phyloP scores from a whole-genome alignment of 192 early-diverging fungal species.

The Cetraspora pellucida region DNA sequence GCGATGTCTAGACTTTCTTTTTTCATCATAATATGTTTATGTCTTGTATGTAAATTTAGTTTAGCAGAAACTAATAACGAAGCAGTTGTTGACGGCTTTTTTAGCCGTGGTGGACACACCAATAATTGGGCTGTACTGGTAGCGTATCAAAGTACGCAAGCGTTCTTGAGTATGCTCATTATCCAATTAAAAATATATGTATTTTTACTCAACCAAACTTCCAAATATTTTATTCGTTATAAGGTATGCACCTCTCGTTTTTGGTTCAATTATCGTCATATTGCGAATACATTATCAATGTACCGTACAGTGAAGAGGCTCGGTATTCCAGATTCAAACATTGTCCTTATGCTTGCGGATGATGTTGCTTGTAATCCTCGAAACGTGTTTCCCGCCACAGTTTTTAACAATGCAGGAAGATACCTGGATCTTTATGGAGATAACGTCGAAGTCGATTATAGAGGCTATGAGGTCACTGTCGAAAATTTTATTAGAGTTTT shows the following conservation, averaged over 20 bases:
- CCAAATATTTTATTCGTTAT: not conserved
- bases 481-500: conserved; percentile 97
- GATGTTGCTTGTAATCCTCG: conserved; percentile 98
- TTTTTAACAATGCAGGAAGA: conserved; percentile 86
- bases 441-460: conserved; percentile 98
- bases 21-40: conserved; percentile 7
- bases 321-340: conserved; percentile 98
- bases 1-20: not conserved
- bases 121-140: conserved; percentile 99
- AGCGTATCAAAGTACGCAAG: conserved; percentile 26
- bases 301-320: conserved; percentile 98
- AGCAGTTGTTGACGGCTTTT: conserved; percentile 57
- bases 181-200: not conserved
- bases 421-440: conserved; percentile 90
- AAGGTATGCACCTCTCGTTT: conserved; percentile 97
- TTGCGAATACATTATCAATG: conserved; percentile 97
- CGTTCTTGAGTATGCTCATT: not conserved
- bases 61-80: not conserved
- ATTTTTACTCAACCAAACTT: not conserved
- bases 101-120: conserved; percentile 71
- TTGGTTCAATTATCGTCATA: conserved; percentile 99
- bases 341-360: conserved; percentile 99
- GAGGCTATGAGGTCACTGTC: conserved; percentile 98
- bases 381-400: conserved; percentile 89
- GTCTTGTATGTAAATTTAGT: not conserved